A percentile compares a stretch with the other conserved stretches of the same genome.
phyloP scores from a whole-genome alignment of 2,329 filamentous ascomycete species.

The Periconia digitata region DNA sequence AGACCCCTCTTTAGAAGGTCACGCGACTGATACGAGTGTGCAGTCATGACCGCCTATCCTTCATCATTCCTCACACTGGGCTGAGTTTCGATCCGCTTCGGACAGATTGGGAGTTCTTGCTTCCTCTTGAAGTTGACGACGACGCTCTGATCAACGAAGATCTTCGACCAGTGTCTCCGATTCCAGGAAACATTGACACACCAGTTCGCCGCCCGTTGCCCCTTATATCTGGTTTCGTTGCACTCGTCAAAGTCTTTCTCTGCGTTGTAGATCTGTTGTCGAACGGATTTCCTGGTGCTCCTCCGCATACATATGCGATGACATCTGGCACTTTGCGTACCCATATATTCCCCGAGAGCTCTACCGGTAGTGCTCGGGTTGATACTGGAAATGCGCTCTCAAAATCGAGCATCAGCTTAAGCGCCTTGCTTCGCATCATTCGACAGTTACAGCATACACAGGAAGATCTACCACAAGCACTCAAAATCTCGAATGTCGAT shows the following conservation, averaged over 20 bases:
- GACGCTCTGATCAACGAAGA: slow-evolving; percentile 6
- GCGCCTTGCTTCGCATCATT: slow-evolving; percentile 14
- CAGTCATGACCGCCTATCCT: slow-evolving; percentile 18
- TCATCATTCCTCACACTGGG: slow-evolving; percentile 18
- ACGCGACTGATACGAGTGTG: neutral
- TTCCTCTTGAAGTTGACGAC: slow-evolving; percentile 10
- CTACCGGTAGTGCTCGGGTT: neutral
- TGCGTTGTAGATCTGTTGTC: slow-evolving; percentile 18
- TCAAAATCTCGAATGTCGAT: slow-evolving; percentile 12
- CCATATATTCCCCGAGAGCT: slow-evolving; percentile 4
- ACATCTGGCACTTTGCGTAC: slow-evolving; percentile 10
- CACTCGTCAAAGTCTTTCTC: slow-evolving; percentile 15
- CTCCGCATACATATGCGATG: slow-evolving; percentile 17
- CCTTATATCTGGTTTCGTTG: slow-evolving; percentile 15
- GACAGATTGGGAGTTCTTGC: slow-evolving; percentile 17
- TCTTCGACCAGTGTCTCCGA: neutral
- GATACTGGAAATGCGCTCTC: neutral
- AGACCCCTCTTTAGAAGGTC: too few relatives aligned
- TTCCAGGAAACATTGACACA: neutral
- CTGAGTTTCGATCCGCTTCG: slow-evolving; percentile 16
- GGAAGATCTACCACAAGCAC: slow-evolving; percentile 12
- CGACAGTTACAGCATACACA: slow-evolving; percentile 11
- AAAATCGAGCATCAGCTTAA: slow-evolving; percentile 12
- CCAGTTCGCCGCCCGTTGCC: slow-evolving; percentile 3
- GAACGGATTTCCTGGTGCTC: slow-evolving; percentile 15